Evolutionary conservation across 192 early-diverging fungal genomes (phyloP).

Genomic region (Podila minutissima): DNA sequence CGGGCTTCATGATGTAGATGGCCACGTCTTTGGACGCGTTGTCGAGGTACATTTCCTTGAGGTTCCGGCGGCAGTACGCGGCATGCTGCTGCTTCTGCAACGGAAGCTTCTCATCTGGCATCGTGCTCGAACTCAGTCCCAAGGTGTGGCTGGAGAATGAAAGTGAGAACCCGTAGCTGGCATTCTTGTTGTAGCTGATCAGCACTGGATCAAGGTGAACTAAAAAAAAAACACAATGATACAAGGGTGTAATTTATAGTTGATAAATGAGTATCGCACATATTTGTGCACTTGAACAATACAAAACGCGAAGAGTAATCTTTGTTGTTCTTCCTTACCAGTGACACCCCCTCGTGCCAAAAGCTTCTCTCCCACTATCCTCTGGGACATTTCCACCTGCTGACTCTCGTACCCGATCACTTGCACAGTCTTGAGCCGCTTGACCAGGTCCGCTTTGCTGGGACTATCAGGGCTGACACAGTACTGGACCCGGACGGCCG

Average conservation of each 20-base stretch:
- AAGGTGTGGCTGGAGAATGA: constrained; percentile 20
- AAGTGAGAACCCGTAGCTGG: constrained; percentile 38
- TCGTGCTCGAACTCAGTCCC: background rate
- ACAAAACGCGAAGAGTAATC: background rate
- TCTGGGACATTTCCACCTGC: constrained; percentile 29
- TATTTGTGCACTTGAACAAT: background rate
- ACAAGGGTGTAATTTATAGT: too few species aligned
- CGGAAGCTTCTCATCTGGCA: constrained; percentile 21
- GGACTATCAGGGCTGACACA: constrained; percentile 12
- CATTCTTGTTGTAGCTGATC: constrained; percentile 37
- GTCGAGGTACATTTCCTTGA: constrained; percentile 43
- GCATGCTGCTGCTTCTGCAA: constrained; percentile 34
- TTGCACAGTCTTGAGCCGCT: constrained; percentile 20
- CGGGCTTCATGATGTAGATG: constrained; percentile 8
- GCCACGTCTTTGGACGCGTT: constrained; percentile 32
- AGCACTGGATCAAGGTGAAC: constrained; percentile 33
- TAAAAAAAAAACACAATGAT: background rate
- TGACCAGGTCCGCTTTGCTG: constrained; percentile 9
- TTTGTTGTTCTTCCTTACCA: background rate
- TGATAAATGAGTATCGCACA: background rate
- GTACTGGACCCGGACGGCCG: constrained; percentile 29
- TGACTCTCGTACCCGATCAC: constrained; percentile 35
- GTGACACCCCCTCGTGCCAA: constrained; percentile 21
- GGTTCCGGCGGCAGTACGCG: constrained; percentile 46
- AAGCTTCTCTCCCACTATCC: constrained; percentile 22